Conservation (phyloP, 805 yeast species). For the Candida endomychidarum region DNA sequence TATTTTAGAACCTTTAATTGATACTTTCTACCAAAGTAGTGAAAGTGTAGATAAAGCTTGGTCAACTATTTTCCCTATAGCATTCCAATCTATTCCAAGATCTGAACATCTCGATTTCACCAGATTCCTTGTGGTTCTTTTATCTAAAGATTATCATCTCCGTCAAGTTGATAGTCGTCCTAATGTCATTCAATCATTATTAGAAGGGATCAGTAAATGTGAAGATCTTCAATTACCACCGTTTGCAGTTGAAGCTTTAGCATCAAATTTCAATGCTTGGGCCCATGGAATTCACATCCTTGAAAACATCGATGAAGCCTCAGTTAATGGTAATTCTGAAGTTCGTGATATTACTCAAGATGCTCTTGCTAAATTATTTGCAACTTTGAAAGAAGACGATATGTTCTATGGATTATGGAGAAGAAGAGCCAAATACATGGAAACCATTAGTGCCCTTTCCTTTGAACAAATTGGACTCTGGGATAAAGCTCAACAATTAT, state of each 20-base stretch:
- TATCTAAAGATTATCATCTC: constrained; percentile 91
- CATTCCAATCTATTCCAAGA: constrained; percentile 69
- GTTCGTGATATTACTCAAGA: constrained; percentile 85
- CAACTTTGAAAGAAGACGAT: constrained; percentile 88
- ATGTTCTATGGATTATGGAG: constrained; percentile 99
- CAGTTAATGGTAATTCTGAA: constrained; percentile 65
- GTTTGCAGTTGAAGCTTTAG: constrained; percentile 84
- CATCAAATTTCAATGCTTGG: constrained; percentile 88
- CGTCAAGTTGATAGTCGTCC: constrained; percentile 85
- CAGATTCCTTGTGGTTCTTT: constrained; percentile 71
- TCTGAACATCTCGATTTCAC: constrained; percentile 83
- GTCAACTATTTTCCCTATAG: constrained; percentile 80
- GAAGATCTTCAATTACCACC: constrained; percentile 84
- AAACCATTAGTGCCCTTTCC: constrained; percentile 89
- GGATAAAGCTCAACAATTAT: constrained; percentile 90
- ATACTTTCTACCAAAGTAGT: constrained; percentile 78
- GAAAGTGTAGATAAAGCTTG: constrained; percentile 80
- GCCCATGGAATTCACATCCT: constrained; percentile 81
- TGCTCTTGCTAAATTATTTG: constrained; percentile 85
- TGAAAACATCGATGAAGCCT: constrained; percentile 62
- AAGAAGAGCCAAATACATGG: constrained; percentile 89
- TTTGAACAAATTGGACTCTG: constrained; percentile 94
- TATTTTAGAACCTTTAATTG: constrained; percentile 69
- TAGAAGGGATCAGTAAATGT: constrained; percentile 80
- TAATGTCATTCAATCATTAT: constrained; percentile 78